phyloP scores from a whole-genome alignment of 2,329 filamentous ascomycete genomes.

The Cylindrodendrum hubeiense region DNA sequence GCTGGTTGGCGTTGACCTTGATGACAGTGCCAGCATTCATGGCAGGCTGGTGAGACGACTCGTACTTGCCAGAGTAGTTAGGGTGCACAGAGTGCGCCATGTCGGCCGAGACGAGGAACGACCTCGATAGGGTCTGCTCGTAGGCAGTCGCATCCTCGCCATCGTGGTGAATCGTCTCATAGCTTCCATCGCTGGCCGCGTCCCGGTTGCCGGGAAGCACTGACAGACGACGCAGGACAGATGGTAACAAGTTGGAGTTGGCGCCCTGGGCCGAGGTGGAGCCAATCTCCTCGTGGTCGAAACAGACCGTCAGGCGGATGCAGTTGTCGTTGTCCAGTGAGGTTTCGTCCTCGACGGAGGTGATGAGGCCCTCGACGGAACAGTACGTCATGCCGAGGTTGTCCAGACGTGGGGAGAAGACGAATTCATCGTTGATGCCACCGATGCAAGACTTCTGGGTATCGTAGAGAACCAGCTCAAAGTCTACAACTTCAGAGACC shows the following conservation, averaged over 20 bases:
- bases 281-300: conserved; percentile 98
- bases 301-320: conserved; percentile 93
- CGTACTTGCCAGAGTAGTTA: conserved; percentile 94
- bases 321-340: conserved; percentile 81
- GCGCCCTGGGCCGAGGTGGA: conserved; percentile 93
- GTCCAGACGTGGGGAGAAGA: conserved; percentile 95
- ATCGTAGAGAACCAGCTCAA: conserved; percentile 97
- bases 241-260: conserved; percentile 89
- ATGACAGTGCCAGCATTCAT: conserved; percentile 98
- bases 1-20: conserved; percentile 97
- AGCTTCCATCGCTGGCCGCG: conserved; percentile 72
- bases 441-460: conserved; percentile 92
- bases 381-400: conserved; percentile 98
- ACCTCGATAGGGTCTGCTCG: conserved; percentile 91
- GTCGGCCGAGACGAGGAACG: conserved; percentile 94
- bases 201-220: conserved; percentile 77
- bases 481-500: conserved; percentile 84
- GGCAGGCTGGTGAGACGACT: conserved; percentile 88
- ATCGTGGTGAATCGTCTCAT: conserved; percentile 70
- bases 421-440: conserved; percentile 91
- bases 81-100: conserved; percentile 98
- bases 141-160: conserved; percentile 82
- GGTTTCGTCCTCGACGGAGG: conserved; percentile 74
- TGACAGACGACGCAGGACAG: conserved; percentile 87
- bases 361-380: conserved; percentile 85